These are phyloP conservation scores for Suillus paluster DNA, from an alignment of 768 basidiomycete genomes.

Conservation along the genomic window DNA sequence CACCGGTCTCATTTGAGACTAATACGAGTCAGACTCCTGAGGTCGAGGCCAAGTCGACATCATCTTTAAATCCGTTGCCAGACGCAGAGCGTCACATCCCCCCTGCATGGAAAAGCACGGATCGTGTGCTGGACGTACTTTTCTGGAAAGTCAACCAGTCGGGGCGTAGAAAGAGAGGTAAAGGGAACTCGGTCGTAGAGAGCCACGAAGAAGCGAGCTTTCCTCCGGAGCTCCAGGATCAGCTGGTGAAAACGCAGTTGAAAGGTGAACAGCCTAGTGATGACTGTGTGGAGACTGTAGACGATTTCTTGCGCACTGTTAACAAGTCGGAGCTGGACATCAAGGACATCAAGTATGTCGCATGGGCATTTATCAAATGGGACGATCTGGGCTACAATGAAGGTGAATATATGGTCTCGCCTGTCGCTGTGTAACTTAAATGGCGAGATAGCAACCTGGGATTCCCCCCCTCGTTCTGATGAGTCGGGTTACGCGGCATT, in stretches of 20 bases:
- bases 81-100: slow-evolving; percentile 82
- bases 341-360: slow-evolving; percentile 62
- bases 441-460: slow-evolving; percentile 77
- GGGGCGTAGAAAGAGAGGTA: slow-evolving; percentile 23
- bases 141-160: slow-evolving; percentile 54
- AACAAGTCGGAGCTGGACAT: slow-evolving; percentile 42
- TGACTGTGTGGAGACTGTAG: slow-evolving; percentile 58
- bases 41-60: slow-evolving; percentile 30
- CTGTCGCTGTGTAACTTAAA: slow-evolving; percentile 11
- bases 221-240: slow-evolving; percentile 23
- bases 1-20: slow-evolving; percentile 44
- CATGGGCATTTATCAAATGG: slow-evolving; percentile 94
- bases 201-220: slow-evolving; percentile 32
- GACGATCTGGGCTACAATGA: slow-evolving; percentile 91
- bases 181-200: slow-evolving; percentile 20
- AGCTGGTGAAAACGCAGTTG: slow-evolving; percentile 47
- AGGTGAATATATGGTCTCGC: slow-evolving; percentile 46
- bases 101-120: slow-evolving; percentile 83
- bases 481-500: slow-evolving; percentile 69
- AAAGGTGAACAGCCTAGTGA: slow-evolving; percentile 68
- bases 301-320: slow-evolving; percentile 52
- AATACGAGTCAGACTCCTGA: slow-evolving; percentile 41
- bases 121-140: slow-evolving; percentile 84
- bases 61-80: slow-evolving; percentile 46
- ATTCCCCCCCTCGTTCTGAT: slow-evolving; percentile 73